Percentiles rank a stretch among this genome's conserved stretches.
Conservation (phyloP, 176 grass and related monocot genomes). For the Cocos nucifera region DNA sequence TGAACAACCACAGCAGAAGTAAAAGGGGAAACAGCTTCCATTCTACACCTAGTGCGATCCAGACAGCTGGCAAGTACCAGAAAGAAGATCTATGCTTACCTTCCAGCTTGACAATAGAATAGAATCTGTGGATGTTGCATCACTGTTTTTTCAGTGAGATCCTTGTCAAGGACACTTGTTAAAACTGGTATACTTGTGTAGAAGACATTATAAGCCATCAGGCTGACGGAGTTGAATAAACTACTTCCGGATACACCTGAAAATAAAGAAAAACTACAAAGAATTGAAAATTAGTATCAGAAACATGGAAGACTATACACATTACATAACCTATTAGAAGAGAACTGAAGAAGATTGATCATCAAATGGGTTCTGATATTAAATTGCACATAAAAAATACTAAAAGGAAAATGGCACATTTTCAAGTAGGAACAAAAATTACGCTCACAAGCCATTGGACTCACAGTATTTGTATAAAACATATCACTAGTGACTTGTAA, state of each 20-base stretch:
- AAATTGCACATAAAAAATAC: slow-evolving; percentile 10
- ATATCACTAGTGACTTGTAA: slow-evolving; percentile 87
- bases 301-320: background rate
- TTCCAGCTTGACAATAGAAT: slow-evolving; percentile 78
- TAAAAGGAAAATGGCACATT: background rate
- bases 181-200: slow-evolving; percentile 84
- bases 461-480: slow-evolving; percentile 95
- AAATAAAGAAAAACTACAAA: slow-evolving; percentile 58
- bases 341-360: slow-evolving; percentile 4
- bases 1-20: too few species aligned
- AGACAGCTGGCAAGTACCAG: too few species aligned
- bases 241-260: slow-evolving; percentile 86
- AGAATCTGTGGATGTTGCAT: slow-evolving; percentile 73
- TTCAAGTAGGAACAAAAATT: too few species aligned
- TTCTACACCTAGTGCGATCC: too few species aligned
- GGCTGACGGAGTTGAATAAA: slow-evolving; percentile 75
- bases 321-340: background rate
- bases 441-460: slow-evolving; percentile 8
- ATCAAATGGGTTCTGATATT: background rate
- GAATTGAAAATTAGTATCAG: slow-evolving; percentile 4
- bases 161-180: slow-evolving; percentile 85
- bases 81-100: slow-evolving; percentile 32
- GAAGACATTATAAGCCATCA: slow-evolving; percentile 98
- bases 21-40: too few species aligned
- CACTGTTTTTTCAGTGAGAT: slow-evolving; percentile 61